These are phyloP conservation scores for Pseudogymnoascus sp. DNA, from an alignment of 2,329 filamentous ascomycete species.

Conservation along the genomic window DNA sequence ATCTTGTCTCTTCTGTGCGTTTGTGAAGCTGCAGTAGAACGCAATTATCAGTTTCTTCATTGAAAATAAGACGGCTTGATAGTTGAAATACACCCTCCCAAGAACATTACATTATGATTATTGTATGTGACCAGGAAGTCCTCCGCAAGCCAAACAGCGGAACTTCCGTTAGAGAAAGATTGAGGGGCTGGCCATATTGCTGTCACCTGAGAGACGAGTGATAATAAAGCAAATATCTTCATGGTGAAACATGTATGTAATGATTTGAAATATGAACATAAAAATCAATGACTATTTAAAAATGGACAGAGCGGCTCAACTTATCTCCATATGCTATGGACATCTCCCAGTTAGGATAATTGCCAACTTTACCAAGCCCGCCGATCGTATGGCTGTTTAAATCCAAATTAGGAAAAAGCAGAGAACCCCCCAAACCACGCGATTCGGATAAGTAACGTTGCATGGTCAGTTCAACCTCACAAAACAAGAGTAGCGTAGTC, in stretches of 20 bases:
- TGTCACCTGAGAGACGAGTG: constrained; percentile 18
- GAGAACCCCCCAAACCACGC: background rate
- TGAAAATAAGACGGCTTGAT: constrained; percentile 14
- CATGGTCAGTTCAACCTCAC: background rate
- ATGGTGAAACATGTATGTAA: constrained; percentile 14
- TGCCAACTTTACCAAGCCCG: background rate
- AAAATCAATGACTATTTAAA: background rate
- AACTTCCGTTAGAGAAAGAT: constrained; percentile 44
- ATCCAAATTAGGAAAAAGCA: background rate
- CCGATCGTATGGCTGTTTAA: background rate
- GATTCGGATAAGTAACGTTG: background rate
- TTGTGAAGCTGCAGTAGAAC: constrained; percentile 19
- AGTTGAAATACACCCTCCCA: constrained; percentile 29
- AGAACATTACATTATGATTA: constrained; percentile 46
- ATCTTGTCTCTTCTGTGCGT: background rate
- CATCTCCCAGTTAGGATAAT: background rate
- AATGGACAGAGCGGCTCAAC: background rate
- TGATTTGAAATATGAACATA: background rate
- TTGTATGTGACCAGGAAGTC: constrained; percentile 52
- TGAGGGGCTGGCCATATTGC: constrained; percentile 54
- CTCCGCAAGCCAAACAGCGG: constrained; percentile 47
- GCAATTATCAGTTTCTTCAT: constrained; percentile 23
- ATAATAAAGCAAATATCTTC: constrained; percentile 19
- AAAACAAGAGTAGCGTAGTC: background rate
- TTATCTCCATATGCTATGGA: background rate